phyloP scores from a whole-genome alignment of 2,329 filamentous ascomycete genomes.

The Phyllosticta paracitricarpa region DNA sequence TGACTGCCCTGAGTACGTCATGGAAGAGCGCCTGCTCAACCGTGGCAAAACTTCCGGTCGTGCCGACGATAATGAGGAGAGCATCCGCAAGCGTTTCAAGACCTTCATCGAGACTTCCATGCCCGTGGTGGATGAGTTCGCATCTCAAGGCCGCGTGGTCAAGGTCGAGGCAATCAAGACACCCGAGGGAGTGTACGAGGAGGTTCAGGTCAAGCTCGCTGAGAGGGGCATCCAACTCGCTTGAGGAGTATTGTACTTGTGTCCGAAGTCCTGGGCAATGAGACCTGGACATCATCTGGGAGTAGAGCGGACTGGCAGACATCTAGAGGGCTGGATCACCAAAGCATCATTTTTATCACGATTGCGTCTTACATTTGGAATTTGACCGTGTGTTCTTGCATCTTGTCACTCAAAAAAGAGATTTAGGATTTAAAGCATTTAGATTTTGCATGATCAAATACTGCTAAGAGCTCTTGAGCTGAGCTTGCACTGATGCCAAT shows the following conservation, averaged over 20 bases:
- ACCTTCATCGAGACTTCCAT: conserved; percentile 94
- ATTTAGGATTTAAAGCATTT: no score
- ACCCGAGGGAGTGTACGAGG: conserved; percentile 55
- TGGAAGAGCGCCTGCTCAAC: conserved; percentile 75
- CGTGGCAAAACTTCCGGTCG: conserved; percentile 87
- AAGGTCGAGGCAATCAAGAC: conserved; percentile 62
- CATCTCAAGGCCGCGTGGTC: conserved; percentile 65
- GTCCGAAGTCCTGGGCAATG: background rate
- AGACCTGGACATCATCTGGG: background rate
- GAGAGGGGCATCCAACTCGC: conserved; percentile 29
- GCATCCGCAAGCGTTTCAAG: conserved; percentile 91
- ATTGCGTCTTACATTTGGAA: background rate
- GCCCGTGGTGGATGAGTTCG: conserved; percentile 86
- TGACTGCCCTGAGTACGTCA: conserved; percentile 81
- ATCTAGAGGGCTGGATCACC: background rate
- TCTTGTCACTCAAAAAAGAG: no score
- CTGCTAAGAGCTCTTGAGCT: no score
- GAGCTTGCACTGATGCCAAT: background rate
- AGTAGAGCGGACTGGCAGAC: background rate
- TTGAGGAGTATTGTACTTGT: background rate
- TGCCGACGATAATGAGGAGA: conserved; percentile 87
- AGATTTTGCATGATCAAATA: no score
- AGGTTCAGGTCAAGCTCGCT: conserved; percentile 40
- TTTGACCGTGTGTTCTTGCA: background rate
- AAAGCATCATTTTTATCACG: background rate